Evolutionary conservation across 2,329 filamentous ascomycete species (phyloP), one percentile per base, ranked within the genome.

Genomic region (Paracamarosporium sp.): DNA sequence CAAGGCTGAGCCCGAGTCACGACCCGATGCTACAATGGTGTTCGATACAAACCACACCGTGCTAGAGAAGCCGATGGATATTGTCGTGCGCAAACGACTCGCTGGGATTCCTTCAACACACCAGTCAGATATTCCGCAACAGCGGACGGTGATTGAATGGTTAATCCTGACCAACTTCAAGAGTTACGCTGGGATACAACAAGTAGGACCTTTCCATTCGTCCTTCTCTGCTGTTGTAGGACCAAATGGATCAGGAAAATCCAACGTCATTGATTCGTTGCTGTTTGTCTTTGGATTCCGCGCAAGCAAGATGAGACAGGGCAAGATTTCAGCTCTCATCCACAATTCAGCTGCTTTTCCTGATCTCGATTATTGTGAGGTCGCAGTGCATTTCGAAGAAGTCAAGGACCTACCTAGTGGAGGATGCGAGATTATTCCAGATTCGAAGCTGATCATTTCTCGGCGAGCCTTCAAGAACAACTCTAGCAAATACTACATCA

Each of bases 281-380:
- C 86, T 99, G 0, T 99, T 99, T 71, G 95, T 99, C n/a, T 99
- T 99, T 73, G 95, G 96, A 53, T 99, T 99, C 81, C 89, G 95
- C 59, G 95, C 95, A 40, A 98, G 94, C 83, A 99, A 99, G 80
- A 99, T 99, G 95, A 87, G 95, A 71, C 95, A 99, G 77, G 95
- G 95, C 71, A 99, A 99, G 80, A 93, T 99, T 46, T 99, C 95
- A 1, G 95, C 95, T 4, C 82, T 99, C 47, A 99, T 99, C 65
- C 95, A 99, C 80, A 99, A 98, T 76, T 98, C 95, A 12, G 93
- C 93, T 0, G 86, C 91, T 55, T 87, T 90, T 66, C 93, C 93
- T 0, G 86, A 97, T 68, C 80, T 99, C 20, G 91, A 96, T 46
- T 88, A 89, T 71, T 99, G 95, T 73, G 96, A 99, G 76, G 95